Percentiles rank a stretch among this genome's conserved stretches.
phyloP scores from a whole-genome alignment of 2,329 filamentous ascomycete species.

The Fusarium sp. region DNA sequence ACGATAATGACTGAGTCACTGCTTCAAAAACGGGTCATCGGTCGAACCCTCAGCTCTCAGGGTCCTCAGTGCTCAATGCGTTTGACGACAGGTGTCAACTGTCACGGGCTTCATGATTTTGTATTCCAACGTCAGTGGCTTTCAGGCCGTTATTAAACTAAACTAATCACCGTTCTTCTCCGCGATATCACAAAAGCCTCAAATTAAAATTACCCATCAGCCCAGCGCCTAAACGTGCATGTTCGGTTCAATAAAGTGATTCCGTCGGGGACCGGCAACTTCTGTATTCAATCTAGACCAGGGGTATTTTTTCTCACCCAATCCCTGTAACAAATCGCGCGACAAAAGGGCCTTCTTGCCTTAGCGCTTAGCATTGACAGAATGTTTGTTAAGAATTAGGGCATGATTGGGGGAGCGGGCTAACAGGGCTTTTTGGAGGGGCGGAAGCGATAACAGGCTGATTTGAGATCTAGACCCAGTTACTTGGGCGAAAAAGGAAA shows the following conservation, averaged over 20 bases:
- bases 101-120: no score
- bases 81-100: no score
- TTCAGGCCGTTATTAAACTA: neutral
- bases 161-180: neutral
- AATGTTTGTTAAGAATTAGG: neutral
- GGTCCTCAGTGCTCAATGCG: neutral
- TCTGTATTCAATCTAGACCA: constrained; percentile 18
- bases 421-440: neutral
- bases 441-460: neutral
- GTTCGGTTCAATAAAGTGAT: neutral
- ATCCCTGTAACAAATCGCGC: constrained; percentile 8
- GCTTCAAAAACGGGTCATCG: constrained; percentile 4
- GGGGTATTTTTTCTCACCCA: constrained; percentile 1
- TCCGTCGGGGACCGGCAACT: constrained; percentile 6
- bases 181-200: neutral
- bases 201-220: constrained; percentile 12
- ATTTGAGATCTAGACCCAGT: constrained; percentile 23
- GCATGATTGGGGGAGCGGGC: fast-evolving
- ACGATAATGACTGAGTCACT: neutral
- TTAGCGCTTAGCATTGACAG: neutral
- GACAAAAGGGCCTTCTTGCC: constrained; percentile 25
- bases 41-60: neutral
- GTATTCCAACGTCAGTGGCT: constrained; percentile 4
- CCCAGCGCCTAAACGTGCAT: neutral
- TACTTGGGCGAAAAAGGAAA: constrained; percentile 25